phyloP scores from a whole-genome alignment of 306 rosid genomes.

The Cicer yamashitae region DNA sequence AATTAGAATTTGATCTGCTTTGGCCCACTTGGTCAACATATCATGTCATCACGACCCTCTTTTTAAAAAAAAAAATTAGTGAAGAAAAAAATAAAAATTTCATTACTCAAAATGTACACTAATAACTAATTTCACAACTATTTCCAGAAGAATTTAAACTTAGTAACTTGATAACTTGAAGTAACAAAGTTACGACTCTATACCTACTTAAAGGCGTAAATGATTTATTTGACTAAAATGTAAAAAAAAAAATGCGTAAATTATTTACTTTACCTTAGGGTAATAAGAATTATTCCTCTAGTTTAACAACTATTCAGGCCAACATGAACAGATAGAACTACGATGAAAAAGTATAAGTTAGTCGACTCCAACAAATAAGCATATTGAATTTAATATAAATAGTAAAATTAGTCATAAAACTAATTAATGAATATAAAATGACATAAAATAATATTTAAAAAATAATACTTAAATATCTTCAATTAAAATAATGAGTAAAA shows the following conservation, averaged over 20 bases:
- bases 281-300: background rate
- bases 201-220: background rate
- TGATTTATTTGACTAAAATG: background rate
- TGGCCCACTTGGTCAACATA: background rate
- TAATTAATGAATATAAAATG: no score
- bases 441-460: no score
- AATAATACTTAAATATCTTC: no score
- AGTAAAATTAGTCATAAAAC: no score
- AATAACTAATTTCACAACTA: no score
- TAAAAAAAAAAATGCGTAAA: background rate
- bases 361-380: background rate
- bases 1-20: background rate
- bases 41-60: background rate
- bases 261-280: background rate
- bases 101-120: no score
- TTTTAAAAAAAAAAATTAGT: no score
- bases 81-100: no score
- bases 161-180: no score
- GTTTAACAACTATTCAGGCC: background rate
- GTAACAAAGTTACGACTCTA: background rate
- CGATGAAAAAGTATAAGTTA: background rate
- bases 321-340: background rate
- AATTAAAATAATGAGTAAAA: no score
- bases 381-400: no score
- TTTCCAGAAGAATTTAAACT: no score